Conservation (phyloP, 1,284 basidiomycete species). For the Vanrija sp. region DNA sequence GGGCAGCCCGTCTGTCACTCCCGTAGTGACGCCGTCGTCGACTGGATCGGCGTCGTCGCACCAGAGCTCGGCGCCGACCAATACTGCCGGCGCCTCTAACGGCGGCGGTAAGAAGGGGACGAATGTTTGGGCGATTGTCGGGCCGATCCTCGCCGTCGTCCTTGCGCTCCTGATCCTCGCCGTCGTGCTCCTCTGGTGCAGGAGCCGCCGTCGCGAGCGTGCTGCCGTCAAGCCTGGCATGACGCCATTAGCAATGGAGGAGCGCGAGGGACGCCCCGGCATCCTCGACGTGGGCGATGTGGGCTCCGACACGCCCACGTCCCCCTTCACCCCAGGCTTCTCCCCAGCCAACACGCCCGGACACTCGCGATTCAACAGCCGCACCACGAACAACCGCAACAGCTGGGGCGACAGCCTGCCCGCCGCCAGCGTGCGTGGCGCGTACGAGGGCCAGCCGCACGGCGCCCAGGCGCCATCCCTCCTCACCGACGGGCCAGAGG, state of each 20-base stretch:
- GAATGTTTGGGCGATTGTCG: no score
- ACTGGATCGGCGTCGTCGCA: not conserved
- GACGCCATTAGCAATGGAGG: no score
- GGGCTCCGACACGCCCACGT: no score
- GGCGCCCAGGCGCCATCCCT: not conserved
- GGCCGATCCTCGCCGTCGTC: no score
- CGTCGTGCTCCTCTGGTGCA: no score
- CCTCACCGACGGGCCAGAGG: not conserved
- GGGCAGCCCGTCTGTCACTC: conserved; percentile 15
- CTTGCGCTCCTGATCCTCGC: no score
- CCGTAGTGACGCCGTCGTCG: not conserved
- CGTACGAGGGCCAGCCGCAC: not conserved
- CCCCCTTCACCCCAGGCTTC: not conserved
- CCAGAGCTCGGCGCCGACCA: not conserved
- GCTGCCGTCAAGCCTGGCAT: no score
- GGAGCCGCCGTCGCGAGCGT: no score
- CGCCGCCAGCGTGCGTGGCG: not conserved
- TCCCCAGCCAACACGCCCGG: not conserved
- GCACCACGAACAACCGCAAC: not conserved
- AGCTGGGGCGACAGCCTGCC: not conserved
- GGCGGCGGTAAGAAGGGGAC: not conserved
- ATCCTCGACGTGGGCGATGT: not conserved
- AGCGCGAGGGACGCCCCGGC: not conserved
- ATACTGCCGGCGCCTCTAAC: not conserved
- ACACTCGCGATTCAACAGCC: not conserved